Base-by-base conservation (phyloP, 202 grass and related monocot species). In the Hordeum pubiflorum region DNA sequence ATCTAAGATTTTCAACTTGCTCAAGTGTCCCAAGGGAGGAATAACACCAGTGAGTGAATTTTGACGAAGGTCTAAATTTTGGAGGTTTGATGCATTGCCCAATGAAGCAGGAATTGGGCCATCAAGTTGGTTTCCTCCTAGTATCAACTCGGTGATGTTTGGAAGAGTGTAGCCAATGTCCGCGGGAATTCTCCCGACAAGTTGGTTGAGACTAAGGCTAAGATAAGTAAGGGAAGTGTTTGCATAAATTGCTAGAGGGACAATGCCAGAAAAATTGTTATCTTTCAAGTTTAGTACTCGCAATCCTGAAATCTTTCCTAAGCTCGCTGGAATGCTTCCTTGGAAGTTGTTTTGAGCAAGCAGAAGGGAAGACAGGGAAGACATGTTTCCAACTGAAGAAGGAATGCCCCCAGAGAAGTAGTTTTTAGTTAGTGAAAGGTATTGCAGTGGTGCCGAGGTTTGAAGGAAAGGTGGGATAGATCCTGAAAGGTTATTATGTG, bases 21-120 rank as follows among this genome's bases (percentile, higher is more conserved):
- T 31, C 48, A 92, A 76, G 4, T 72, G 39, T 59, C 89, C 69
- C 2, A 85, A 69, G 54, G 55, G 54, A 23, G 89, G 89, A 17
- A 92, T 41, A 14, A 57, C 2, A 9, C 86, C 89, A 23, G 32
- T 56, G 48, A 91, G 87, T 20, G 12, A 58, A 13, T 87, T 87
- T 9, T 46, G 7, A 50, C 69, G 69, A 46, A 72, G 15, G 4
- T 0, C 34, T 21, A 91, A 44, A 0, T 33, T 70, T 40, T 71
- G 10, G 6, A 87, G 81, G 9, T 44, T 24, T 2, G 85, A 78
- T 2, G 85, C 85, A 38, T 91, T 84, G 0, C 43, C 58, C 10
- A 87, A 9, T 12, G 89, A 84, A 46, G 34, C 0, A 2, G 80
- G 80, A 71, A 82, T 54, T 14, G 34, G 5, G 5, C 80, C 80